phyloP scores from a whole-genome alignment of 495 filamentous ascomycete species.

The Lindgomyces ingoldianus region DNA sequence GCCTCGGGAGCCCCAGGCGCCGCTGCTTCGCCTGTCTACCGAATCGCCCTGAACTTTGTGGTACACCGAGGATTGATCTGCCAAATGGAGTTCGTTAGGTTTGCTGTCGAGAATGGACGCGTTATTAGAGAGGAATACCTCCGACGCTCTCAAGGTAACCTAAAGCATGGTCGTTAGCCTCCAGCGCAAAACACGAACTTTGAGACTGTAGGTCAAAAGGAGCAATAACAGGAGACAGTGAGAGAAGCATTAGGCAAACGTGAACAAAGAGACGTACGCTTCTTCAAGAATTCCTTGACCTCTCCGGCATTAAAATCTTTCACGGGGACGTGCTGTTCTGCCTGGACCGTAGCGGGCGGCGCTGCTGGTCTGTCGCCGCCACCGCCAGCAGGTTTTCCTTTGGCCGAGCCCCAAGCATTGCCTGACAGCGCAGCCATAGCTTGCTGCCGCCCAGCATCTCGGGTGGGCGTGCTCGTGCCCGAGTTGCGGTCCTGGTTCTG shows the following conservation, averaged over 20 bases:
- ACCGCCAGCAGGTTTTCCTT: slow-evolving; percentile 27
- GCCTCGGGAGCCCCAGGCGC: slow-evolving; percentile 36
- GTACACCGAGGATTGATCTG: slow-evolving; percentile 31
- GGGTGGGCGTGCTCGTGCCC: slow-evolving; percentile 34
- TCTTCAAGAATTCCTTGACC: slow-evolving; percentile 38
- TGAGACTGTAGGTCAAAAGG: neutral
- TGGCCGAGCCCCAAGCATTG: slow-evolving; percentile 31
- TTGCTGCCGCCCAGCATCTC: slow-evolving; percentile 25
- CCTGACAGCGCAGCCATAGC: slow-evolving; percentile 24
- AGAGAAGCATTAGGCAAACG: neutral
- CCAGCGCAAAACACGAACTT: neutral
- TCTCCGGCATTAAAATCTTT: slow-evolving; percentile 35
- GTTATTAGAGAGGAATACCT: slow-evolving; percentile 11
- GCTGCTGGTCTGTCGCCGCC: slow-evolving; percentile 9
- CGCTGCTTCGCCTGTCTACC: slow-evolving; percentile 32
- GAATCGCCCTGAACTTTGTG: slow-evolving; percentile 37
- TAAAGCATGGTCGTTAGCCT: slow-evolving; percentile 10
- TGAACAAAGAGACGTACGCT: slow-evolving; percentile 26
- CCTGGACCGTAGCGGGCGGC: slow-evolving; percentile 11
- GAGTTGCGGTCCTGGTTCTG: slow-evolving; percentile 22
- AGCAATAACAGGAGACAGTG: neutral
- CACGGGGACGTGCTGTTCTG: slow-evolving; percentile 32
- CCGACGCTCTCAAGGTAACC: slow-evolving; percentile 24
- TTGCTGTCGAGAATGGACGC: neutral
- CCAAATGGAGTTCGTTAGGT: slow-evolving; percentile 8